phyloP scores from a whole-genome alignment of 2,329 filamentous ascomycete species.

The Bipolaris victoriae region DNA sequence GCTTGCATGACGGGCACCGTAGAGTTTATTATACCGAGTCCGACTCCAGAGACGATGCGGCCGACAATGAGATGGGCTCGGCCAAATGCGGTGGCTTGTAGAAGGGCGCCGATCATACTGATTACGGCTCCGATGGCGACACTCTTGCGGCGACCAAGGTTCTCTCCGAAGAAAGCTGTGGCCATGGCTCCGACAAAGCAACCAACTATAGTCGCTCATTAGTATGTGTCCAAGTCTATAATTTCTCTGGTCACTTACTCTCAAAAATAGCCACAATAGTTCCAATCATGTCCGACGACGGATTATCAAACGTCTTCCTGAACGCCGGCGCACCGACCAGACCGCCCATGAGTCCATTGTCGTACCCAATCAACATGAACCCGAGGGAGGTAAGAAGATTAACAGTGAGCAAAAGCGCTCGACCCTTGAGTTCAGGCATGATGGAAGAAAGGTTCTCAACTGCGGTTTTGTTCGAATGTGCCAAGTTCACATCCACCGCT shows the following conservation, averaged over 20 bases:
- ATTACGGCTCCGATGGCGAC: slow-evolving; percentile 23
- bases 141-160: slow-evolving; percentile 54
- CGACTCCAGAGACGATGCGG: slow-evolving; percentile 38
- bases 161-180: slow-evolving; percentile 57
- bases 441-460: neutral
- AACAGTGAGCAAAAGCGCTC: slow-evolving; percentile 25
- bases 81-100: slow-evolving; percentile 21
- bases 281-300: slow-evolving; percentile 26
- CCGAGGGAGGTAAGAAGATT: slow-evolving; percentile 26
- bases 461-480: neutral
- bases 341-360: slow-evolving; percentile 69
- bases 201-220: slow-evolving; percentile 38
- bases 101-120: slow-evolving; percentile 21
- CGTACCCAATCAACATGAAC: slow-evolving; percentile 59
- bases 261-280: slow-evolving; percentile 30
- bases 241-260: slow-evolving; percentile 7
- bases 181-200: slow-evolving; percentile 50
- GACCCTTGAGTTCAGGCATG: slow-evolving; percentile 26
- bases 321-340: slow-evolving; percentile 72
- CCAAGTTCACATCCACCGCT: neutral
- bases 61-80: slow-evolving; percentile 26
- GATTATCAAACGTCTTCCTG: slow-evolving; percentile 35
- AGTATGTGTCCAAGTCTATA: neutral
- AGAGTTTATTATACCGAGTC: slow-evolving; percentile 29
- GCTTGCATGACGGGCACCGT: slow-evolving; percentile 25